Evolutionary conservation across 768 basidiomycete genomes (phyloP).

Genomic region (Tulasnella sp.): DNA sequence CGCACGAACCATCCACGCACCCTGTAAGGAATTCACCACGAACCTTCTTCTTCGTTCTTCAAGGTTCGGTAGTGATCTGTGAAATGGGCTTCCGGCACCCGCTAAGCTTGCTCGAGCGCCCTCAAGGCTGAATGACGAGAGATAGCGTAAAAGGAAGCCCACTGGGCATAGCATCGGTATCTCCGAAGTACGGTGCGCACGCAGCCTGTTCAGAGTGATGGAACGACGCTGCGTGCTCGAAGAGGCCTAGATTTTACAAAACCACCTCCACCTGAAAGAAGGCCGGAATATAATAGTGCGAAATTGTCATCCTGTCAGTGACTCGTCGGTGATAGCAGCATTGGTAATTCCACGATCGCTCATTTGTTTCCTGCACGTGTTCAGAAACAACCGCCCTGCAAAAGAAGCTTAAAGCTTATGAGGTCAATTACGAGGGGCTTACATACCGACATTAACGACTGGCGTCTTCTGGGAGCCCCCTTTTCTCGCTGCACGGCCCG

Average conservation of each 20-base stretch:
- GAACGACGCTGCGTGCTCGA: not conserved
- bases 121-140: conserved; percentile 11
- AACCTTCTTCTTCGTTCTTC: not conserved
- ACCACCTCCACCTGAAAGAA: conserved; percentile 3
- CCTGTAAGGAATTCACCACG: not conserved
- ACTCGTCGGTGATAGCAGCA: conserved; percentile 3
- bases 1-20: not conserved
- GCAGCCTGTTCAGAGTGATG: not conserved
- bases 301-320: not conserved
- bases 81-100: not conserved
- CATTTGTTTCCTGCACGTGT: conserved; percentile 9
- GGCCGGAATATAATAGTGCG: not conserved
- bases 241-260: not conserved
- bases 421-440: not conserved
- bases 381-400: not conserved
- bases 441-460: not conserved
- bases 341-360: not conserved
- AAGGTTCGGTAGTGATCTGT: not conserved
- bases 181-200: not conserved
- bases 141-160: not conserved
- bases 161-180: not conserved
- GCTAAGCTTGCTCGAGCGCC: not conserved
- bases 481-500: not conserved
- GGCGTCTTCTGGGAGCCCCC: not conserved
- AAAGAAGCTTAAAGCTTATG: conserved; percentile 10